Conservation (phyloP, 106 monocot genomes). For the Platanthera guangdongensis region DNA sequence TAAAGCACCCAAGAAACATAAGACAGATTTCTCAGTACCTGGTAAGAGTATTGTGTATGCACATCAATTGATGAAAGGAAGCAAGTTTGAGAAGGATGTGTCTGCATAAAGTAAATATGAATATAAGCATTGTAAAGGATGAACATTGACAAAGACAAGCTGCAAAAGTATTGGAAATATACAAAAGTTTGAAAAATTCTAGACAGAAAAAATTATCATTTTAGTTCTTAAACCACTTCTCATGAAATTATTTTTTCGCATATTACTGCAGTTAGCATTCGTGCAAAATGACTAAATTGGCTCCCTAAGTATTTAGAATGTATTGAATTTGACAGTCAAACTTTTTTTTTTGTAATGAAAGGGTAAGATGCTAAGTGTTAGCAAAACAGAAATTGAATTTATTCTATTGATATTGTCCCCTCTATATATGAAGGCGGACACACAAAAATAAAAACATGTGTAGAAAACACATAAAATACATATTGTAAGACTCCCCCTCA, state of each 20-base stretch:
- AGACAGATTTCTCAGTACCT: constrained; percentile 28
- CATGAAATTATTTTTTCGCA: not conserved
- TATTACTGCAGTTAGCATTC: not conserved
- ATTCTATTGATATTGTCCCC: no score
- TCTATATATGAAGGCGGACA: no score
- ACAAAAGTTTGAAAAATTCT: no score
- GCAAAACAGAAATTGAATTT: no score
- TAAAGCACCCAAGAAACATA: not conserved
- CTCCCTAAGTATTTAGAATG: no score
- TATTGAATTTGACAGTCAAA: no score
- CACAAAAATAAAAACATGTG: no score
- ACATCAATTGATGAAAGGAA: constrained; percentile 88
- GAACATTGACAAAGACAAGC: not conserved
- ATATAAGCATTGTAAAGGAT: not conserved
- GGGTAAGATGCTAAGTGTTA: no score
- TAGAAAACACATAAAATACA: no score
- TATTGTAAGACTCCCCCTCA: no score
- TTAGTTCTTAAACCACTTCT: not conserved
- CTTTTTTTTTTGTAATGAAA: no score
- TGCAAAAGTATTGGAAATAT: not conserved
- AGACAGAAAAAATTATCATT: not conserved
- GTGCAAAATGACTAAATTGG: no score
- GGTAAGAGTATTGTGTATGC: constrained; percentile 87
- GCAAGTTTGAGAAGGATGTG: constrained; percentile 79
- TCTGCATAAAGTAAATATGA: constrained; percentile 26